These are phyloP conservation scores for Monosporascus ibericus DNA, from an alignment of 2,329 filamentous ascomycete species.

Conservation along the genomic window DNA sequence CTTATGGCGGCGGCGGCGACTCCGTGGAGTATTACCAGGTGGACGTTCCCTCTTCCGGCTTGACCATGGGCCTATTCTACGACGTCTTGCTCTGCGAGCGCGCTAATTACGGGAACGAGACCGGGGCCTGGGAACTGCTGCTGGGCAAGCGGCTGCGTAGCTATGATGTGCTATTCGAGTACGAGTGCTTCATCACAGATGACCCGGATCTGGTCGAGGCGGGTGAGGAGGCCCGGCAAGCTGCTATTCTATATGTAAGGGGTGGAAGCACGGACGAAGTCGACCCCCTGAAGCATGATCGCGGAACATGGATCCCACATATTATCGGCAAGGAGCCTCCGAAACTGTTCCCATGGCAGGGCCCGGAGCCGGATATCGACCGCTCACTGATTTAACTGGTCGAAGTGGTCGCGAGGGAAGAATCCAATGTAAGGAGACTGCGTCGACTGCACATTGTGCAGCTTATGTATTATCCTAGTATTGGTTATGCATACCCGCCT, in stretches of 20 bases:
- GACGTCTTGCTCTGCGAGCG: slow-evolving; percentile 14
- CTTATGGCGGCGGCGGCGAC: slow-evolving; percentile 4
- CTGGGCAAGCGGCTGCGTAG: slow-evolving; percentile 12
- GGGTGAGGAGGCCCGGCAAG: slow-evolving; percentile 9
- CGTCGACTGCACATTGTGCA: too few relatives aligned
- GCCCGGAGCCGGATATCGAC: not conserved
- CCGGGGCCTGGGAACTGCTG: slow-evolving; percentile 15
- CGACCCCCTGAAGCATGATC: not conserved
- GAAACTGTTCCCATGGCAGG: not conserved
- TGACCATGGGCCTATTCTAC: slow-evolving; percentile 17
- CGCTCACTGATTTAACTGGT: not conserved
- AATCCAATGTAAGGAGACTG: not conserved
- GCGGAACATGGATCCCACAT: not conserved
- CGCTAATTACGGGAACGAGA: slow-evolving; percentile 11
- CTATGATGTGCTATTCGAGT: slow-evolving; percentile 12
- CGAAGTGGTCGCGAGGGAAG: not conserved
- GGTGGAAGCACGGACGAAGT: slow-evolving; percentile 2
- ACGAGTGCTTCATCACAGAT: slow-evolving; percentile 14
- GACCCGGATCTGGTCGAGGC: slow-evolving; percentile 13
- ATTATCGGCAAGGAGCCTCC: not conserved
- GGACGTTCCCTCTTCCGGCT: slow-evolving; percentile 10
- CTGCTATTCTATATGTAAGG: slow-evolving; percentile 15
- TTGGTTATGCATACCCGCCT: too few relatives aligned
- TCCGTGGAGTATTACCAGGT: slow-evolving; percentile 14
- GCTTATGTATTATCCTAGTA: too few relatives aligned